Conservation (phyloP, 257 asterid genomes). For the Jacaranda copaia region DNA sequence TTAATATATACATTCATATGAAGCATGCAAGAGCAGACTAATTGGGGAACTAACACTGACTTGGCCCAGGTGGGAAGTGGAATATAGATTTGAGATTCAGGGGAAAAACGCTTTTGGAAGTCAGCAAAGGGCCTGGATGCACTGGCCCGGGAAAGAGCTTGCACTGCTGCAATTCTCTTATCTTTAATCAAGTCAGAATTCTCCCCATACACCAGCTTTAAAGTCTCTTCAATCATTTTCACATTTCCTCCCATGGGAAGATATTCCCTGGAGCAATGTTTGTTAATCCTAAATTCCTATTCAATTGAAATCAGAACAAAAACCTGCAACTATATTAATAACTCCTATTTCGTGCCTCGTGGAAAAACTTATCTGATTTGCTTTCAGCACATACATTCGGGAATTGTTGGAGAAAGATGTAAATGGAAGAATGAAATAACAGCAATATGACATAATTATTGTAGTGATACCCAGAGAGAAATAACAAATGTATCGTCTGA, state of each 20-base stretch:
- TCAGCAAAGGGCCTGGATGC: conserved; percentile 98
- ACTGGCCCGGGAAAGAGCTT: conserved; percentile 96
- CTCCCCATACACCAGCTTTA: conserved; percentile 95
- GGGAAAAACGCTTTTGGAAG: conserved; percentile 91
- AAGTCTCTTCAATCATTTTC: conserved; percentile 81
- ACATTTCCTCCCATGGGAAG: conserved; percentile 99
- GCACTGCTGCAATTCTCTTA: conserved; percentile 88
- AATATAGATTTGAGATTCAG: conserved; percentile 83
- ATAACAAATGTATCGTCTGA: neutral
- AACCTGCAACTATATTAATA: neutral
- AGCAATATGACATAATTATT: neutral
- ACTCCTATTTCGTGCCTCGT: conserved; percentile 1
- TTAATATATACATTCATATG: neutral
- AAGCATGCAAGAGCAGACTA: conserved; percentile 11
- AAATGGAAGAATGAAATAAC: neutral
- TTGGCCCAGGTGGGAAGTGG: conserved; percentile 98
- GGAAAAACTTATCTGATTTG: conserved; percentile 5
- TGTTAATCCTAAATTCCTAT: conserved; percentile 24
- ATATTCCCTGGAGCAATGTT: conserved; percentile 76
- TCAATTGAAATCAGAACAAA: conserved; percentile 18
- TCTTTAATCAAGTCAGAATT: conserved; percentile 84
- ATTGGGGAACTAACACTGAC: conserved; percentile 55
- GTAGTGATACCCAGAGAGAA: neutral
- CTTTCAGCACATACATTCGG: neutral
- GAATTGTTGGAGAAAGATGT: neutral